These are phyloP conservation scores for Globisporangium parvum DNA, from an alignment of 352 stramenopile genomes.

Conservation along the genomic window DNA sequence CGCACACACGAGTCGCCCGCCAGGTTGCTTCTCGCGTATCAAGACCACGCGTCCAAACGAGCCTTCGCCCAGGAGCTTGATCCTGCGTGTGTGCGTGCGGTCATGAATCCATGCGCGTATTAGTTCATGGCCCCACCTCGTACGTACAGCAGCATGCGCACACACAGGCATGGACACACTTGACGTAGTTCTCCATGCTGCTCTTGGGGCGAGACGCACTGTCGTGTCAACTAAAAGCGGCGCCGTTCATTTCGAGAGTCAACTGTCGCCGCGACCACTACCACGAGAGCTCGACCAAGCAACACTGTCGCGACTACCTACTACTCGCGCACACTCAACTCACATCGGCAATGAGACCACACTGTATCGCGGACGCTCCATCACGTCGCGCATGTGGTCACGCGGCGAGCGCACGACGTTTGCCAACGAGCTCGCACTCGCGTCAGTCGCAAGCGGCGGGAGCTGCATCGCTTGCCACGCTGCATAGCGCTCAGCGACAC, in stretches of 20 bases:
- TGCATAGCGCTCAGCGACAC: constrained; percentile 27
- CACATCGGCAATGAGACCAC: constrained; percentile 22
- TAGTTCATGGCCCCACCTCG: too few relatives aligned
- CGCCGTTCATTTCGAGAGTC: too few relatives aligned
- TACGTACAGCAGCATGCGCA: too few relatives aligned
- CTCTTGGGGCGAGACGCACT: too few relatives aligned
- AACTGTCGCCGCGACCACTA: too few relatives aligned
- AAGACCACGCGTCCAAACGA: constrained; percentile 89
- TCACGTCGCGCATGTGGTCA: constrained; percentile 1
- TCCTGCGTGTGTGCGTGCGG: constrained; percentile 13
- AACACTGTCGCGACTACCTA: too few relatives aligned
- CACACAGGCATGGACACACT: constrained; percentile 11
- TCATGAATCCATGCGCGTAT: too few relatives aligned
- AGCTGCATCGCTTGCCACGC: constrained; percentile 8
- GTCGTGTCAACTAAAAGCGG: too few relatives aligned
- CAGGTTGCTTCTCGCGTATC: constrained; percentile 70
- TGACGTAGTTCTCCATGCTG: constrained; percentile 44
- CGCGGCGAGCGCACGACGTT: constrained; percentile 11
- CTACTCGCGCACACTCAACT: too few relatives aligned
- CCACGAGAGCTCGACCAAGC: too few relatives aligned
- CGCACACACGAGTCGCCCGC: constrained; percentile 70
- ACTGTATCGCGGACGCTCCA: constrained; percentile 26
- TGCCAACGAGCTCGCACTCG: constrained; percentile 26
- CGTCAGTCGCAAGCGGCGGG: constrained; percentile 25
- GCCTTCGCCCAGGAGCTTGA: constrained; percentile 81